Evolutionary conservation across 768 basidiomycete genomes (phyloP).

Genomic region (Amyloporia xantha): DNA sequence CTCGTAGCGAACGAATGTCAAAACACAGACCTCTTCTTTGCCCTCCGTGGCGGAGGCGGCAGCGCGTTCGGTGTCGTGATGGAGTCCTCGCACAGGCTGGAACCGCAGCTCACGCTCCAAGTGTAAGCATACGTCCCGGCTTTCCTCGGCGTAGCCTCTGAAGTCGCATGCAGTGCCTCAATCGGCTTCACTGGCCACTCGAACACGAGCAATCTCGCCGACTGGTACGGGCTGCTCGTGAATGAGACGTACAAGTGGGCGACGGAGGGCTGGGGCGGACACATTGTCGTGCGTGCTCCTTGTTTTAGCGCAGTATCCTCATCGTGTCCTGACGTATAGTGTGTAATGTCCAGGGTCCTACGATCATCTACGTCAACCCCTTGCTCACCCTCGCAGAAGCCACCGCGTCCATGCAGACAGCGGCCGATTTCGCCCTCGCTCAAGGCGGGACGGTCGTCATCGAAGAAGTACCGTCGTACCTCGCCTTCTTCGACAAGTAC

Average conservation of each 20-base stretch:
- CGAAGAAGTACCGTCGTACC: slow-evolving; percentile 26
- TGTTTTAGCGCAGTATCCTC: background rate
- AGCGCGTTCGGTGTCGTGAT: slow-evolving; percentile 31
- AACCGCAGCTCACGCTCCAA: slow-evolving; percentile 18
- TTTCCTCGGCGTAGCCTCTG: background rate
- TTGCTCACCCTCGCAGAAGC: slow-evolving; percentile 31
- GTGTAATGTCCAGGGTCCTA: slow-evolving; percentile 14
- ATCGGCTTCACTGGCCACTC: slow-evolving; percentile 18
- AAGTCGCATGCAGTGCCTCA: slow-evolving; percentile 18
- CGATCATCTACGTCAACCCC: slow-evolving; percentile 37
- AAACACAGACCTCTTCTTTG: slow-evolving; percentile 48
- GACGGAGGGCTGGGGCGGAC: slow-evolving; percentile 32
- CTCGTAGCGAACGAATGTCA: slow-evolving; percentile 40
- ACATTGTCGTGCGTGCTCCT: slow-evolving; percentile 29
- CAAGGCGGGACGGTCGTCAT: slow-evolving; percentile 26
- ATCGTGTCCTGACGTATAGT: background rate
- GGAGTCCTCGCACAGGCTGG: slow-evolving; percentile 17
- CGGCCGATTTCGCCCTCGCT: slow-evolving; percentile 22
- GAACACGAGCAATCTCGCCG: slow-evolving; percentile 14
- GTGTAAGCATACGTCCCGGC: slow-evolving; percentile 13
- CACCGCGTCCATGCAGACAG: slow-evolving; percentile 29
- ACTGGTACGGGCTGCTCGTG: slow-evolving; percentile 24
- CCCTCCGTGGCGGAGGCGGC: slow-evolving; percentile 40
- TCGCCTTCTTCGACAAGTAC: slow-evolving; percentile 27
- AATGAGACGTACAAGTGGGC: slow-evolving; percentile 27